Base-by-base conservation (phyloP, 352 stramenopile genomes). In the Poterioochromonas sp. region DNA sequence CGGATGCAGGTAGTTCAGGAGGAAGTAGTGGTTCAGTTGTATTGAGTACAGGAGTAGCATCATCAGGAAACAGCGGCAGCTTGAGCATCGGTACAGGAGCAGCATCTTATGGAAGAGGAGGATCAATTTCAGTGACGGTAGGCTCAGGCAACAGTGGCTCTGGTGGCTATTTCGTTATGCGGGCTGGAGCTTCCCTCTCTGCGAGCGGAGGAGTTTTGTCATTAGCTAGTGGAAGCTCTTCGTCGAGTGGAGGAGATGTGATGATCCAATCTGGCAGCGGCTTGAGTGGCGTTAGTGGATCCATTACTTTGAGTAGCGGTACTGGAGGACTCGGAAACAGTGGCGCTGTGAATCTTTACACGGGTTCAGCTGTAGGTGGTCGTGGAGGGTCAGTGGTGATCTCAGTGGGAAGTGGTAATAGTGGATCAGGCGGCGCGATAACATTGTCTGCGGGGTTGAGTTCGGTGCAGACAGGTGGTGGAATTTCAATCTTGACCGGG, bases 181-280 rank as follows among this genome's bases (percentile, higher is more conserved):
- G 15, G 26, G 64, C 49, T 40, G 74, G 74, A 5, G 15, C 44
- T 39, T n/a, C 71, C 11, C 34, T 39, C 1, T 15, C 11, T 12
- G 53, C 8, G 8, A n/a, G 53, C 79, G 92, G 92, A 60, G 92
- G 92, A 43, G 84, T 85, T 37, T 83, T 97, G 26, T 68, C 58
- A 37, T 5, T 5, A 37, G 5, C 58, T 15, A 26, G 26, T 68
- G 58, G 26, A 8, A 68, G 26, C 11, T 5, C 29, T 5, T 68
- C 34, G 58, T 8, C 26, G 58, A 37, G 26, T 39, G 26, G 26
- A 39, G 58, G 58, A 40, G 29, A 20, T 43, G 62, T 80, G 15
- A 49, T 35, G 35, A 80, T 80, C 58, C 5, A 26, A 5, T 12
- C 58, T 18, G 58, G 58, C 58, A 40, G 26, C 26, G 58, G 34